Evolutionary conservation across 1,139 yeast genomes (phyloP).

Genomic region (Magnusiomyces suaveolens): DNA sequence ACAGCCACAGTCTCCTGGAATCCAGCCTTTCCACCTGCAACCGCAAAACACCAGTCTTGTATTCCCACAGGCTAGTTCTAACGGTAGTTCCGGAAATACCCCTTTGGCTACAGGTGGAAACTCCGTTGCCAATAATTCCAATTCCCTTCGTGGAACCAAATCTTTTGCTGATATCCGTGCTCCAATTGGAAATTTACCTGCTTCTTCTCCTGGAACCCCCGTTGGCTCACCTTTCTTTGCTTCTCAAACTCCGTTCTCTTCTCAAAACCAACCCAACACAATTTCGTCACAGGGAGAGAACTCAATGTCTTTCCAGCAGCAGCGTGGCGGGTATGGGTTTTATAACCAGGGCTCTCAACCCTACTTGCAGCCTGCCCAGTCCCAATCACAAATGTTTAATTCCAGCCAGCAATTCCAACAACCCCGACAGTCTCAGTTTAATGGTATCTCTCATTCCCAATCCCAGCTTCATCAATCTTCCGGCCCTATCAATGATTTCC

Average conservation of each 20-base stretch:
- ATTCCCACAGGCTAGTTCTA: conserved; percentile 23
- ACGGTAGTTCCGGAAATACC: neutral
- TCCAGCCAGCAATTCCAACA: conserved; percentile 5
- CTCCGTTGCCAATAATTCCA: conserved; percentile 28
- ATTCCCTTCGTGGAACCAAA: conserved; percentile 39
- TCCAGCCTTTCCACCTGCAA: conserved; percentile 11
- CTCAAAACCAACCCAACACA: conserved; percentile 8
- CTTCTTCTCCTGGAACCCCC: conserved; percentile 27
- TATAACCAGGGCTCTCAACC: conserved; percentile 10
- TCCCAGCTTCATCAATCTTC: neutral
- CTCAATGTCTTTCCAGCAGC: conserved; percentile 20
- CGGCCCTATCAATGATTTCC: conserved; percentile 14
- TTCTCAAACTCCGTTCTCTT: conserved; percentile 28
- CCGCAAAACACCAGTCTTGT: conserved; percentile 13
- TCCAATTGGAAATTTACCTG: conserved; percentile 17
- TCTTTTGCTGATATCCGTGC: conserved; percentile 45
- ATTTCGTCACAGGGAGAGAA: too few relatives aligned
- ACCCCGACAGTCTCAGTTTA: conserved; percentile 14
- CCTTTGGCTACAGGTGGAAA: conserved; percentile 16
- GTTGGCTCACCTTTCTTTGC: conserved; percentile 26
- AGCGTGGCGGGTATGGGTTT: conserved; percentile 25
- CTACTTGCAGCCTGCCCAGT: conserved; percentile 6
- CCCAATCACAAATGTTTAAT: conserved; percentile 4
- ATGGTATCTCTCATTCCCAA: neutral
- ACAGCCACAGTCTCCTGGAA: conserved; percentile 14